Percentiles rank a stretch among this genome's conserved stretches.
phyloP scores from a whole-genome alignment of 2,329 filamentous ascomycete species.

The Aspergillus fumigatus region DNA sequence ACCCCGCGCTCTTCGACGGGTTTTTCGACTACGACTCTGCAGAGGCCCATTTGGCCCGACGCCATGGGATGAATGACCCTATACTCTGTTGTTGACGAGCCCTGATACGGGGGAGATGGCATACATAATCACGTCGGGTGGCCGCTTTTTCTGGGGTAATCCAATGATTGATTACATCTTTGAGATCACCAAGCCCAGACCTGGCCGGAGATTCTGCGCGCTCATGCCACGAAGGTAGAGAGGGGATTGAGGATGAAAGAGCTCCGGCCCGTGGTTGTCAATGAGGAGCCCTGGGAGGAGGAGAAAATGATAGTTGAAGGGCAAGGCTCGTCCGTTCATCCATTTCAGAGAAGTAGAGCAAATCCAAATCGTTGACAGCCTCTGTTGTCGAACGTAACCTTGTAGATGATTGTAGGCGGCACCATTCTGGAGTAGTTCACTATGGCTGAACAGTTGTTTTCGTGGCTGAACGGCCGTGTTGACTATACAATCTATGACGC shows the following conservation, averaged over 20 bases:
- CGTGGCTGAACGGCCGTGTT: neutral
- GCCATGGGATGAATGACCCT: neutral
- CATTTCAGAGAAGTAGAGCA: no score
- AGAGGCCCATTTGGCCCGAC: neutral
- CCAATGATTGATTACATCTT: neutral
- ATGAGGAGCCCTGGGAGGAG: no score
- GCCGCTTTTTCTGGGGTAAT: neutral
- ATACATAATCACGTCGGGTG: neutral
- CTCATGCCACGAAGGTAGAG: neutral
- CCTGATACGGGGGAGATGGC: conserved; percentile 1
- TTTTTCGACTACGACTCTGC: neutral
- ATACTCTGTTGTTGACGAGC: neutral
- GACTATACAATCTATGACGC: neutral
- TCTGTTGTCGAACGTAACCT: no score
- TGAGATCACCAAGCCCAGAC: neutral
- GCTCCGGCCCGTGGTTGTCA: no score
- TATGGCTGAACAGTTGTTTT: no score
- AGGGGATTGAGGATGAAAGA: no score
- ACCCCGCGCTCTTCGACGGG: neutral
- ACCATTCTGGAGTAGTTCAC: no score
- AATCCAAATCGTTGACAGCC: no score
- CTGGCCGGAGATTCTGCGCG: neutral
- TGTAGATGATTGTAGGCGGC: no score
- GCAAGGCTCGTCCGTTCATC: no score
- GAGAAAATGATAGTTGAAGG: no score